phyloP scores from a whole-genome alignment of 1,139 yeast species.

The Nakaseomyces bracarensis region DNA sequence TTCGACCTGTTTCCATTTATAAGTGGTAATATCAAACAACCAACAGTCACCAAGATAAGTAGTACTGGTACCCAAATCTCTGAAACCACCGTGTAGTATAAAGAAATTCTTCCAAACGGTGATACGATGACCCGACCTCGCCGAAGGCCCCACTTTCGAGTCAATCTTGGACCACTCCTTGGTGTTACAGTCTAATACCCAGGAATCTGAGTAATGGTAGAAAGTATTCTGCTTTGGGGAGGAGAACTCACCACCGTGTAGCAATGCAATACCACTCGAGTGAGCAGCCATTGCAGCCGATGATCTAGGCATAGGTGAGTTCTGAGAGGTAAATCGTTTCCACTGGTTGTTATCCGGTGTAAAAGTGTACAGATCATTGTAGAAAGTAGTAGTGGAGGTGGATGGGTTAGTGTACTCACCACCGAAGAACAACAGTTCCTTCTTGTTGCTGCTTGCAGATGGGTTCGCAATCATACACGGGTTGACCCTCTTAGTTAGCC shows the following conservation, averaged over 20 bases:
- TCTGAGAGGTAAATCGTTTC: conserved; percentile 72
- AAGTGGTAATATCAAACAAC: conserved; percentile 83
- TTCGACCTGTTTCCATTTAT: conserved; percentile 86
- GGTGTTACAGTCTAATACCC: conserved; percentile 76
- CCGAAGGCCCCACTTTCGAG: conserved; percentile 63
- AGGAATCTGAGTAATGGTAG: conserved; percentile 93
- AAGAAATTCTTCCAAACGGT: conserved; percentile 87
- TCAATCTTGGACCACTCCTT: conserved; percentile 92
- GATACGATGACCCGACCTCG: conserved; percentile 89
- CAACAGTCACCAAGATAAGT: conserved; percentile 81
- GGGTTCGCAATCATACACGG: conserved; percentile 74
- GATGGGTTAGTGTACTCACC: conserved; percentile 57
- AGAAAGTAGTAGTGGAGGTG: conserved; percentile 56
- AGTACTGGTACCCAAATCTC: conserved; percentile 79
- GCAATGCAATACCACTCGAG: conserved; percentile 73
- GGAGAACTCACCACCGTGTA: conserved; percentile 96
- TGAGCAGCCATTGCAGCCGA: conserved; percentile 93
- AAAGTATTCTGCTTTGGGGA: conserved; percentile 94
- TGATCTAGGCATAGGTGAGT: conserved; percentile 85
- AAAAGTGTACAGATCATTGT: conserved; percentile 72
- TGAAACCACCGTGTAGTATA: conserved; percentile 82
- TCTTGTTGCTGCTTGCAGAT: conserved; percentile 47
- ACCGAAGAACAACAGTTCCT: conserved; percentile 78
- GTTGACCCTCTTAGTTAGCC: conserved; percentile 63
- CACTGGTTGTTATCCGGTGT: conserved; percentile 72